These are phyloP conservation scores for Xylariaceae sp. DNA, from an alignment of 2,329 filamentous ascomycete species.

Conservation along the genomic window DNA sequence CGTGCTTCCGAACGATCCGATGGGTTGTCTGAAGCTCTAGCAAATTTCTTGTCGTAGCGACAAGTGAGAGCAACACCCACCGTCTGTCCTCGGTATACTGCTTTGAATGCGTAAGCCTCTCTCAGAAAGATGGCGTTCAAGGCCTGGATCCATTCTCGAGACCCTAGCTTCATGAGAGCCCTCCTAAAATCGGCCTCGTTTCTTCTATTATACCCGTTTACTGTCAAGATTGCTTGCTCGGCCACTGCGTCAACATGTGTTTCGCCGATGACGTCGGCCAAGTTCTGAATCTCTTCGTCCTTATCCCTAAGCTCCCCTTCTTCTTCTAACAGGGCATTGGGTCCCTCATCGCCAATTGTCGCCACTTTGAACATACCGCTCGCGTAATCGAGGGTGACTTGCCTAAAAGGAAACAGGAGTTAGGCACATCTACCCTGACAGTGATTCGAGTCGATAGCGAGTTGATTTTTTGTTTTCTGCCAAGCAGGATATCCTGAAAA, in stretches of 20 bases:
- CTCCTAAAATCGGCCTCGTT: background rate
- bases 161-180: constrained; percentile 1
- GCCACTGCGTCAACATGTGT: background rate
- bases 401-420: background rate
- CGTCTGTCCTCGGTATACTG: background rate
- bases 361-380: background rate
- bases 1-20: background rate
- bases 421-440: background rate
- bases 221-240: background rate
- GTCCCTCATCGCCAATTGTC: background rate
- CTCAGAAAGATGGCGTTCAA: background rate
- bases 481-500: too few species aligned
- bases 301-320: background rate
- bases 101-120: constrained; percentile 1
- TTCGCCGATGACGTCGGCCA: constrained; percentile 2
- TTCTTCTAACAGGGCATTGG: background rate
- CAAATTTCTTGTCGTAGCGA: background rate
- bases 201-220: constrained; percentile 1
- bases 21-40: background rate
- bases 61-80: constrained; percentile 5
- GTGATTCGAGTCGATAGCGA: too few species aligned
- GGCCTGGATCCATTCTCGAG: background rate
- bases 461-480: too few species aligned
- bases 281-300: background rate
- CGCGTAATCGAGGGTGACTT: background rate